Evolutionary conservation across 2,329 filamentous ascomycete species (phyloP).

Genomic region (Escovopsis weberi): DNA sequence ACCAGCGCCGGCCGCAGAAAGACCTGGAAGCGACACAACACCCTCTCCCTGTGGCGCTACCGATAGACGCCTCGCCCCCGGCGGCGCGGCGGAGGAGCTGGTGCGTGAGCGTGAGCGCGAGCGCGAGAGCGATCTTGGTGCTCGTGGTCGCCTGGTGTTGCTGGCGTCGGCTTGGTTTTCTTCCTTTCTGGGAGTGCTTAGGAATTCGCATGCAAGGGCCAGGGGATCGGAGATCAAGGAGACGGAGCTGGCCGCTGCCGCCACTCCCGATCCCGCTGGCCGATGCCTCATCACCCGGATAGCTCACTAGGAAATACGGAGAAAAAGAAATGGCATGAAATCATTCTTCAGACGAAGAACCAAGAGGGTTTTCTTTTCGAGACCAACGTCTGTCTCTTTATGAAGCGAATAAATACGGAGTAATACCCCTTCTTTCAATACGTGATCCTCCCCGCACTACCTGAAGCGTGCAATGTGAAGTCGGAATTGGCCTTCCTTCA

Average conservation of each 20-base stretch:
- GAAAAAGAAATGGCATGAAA: neutral
- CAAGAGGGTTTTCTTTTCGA: slow-evolving; percentile 5
- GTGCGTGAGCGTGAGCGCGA: neutral
- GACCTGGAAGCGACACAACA: slow-evolving; percentile 99
- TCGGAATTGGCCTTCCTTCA: no score
- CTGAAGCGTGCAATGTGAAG: no score
- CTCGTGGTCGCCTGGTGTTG: slow-evolving; percentile 1
- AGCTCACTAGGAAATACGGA: neutral
- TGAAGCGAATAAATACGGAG: no score
- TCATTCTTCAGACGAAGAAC: neutral
- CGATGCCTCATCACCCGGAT: neutral
- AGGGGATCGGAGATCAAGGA: neutral
- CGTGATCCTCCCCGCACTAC: no score
- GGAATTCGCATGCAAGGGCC: slow-evolving; percentile 6
- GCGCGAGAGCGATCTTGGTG: neutral
- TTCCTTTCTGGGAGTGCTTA: slow-evolving; percentile 2
- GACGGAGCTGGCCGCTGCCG: no score
- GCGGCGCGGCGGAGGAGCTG: neutral
- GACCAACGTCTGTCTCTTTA: no score
- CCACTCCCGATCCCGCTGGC: no score
- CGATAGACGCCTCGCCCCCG: slow-evolving; percentile 41
- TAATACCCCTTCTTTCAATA: no score
- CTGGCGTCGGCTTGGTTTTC: neutral
- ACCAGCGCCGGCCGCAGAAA: slow-evolving; percentile 93
- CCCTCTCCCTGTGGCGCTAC: slow-evolving; percentile 97